Evolutionary conservation across 305 asterid species (phyloP).

Genomic region (Salvia sclarea): DNA sequence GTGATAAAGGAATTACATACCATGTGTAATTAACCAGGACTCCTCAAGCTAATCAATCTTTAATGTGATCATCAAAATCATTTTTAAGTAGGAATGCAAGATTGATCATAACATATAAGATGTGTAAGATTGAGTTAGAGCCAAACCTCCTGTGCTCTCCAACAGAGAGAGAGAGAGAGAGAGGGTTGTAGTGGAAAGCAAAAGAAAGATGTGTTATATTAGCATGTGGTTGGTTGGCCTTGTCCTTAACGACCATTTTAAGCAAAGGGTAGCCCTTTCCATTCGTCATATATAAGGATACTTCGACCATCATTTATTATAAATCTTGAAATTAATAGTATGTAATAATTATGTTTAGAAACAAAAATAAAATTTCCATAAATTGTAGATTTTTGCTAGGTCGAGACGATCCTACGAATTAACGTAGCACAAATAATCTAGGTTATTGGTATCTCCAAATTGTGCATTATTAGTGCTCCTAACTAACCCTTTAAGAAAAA

Average conservation of each 20-base stretch:
- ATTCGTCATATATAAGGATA: background rate
- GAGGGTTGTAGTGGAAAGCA: constrained; percentile 40
- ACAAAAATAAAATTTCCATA: background rate
- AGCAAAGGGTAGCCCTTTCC: constrained; percentile 32
- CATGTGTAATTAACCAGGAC: background rate
- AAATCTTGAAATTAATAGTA: background rate
- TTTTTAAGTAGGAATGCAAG: background rate
- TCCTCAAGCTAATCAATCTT: background rate
- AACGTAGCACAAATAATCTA: background rate
- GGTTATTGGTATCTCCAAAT: background rate
- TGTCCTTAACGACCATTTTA: constrained; percentile 40
- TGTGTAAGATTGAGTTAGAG: background rate
- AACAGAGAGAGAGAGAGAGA: constrained; percentile 18
- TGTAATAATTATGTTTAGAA: background rate
- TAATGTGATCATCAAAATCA: constrained; percentile 10
- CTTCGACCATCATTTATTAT: background rate
- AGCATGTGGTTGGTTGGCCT: constrained; percentile 41
- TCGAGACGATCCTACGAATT: background rate
- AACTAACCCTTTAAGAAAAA: too few species aligned
- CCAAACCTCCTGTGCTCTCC: constrained; percentile 8
- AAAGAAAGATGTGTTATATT: constrained; percentile 35
- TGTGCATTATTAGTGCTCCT: constrained; percentile 5
- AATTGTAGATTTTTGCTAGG: constrained; percentile 10
- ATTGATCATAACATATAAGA: background rate
- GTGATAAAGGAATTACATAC: background rate